Conservation (phyloP, 164 flowering plant species). For the Berberis vulgaris region DNA sequence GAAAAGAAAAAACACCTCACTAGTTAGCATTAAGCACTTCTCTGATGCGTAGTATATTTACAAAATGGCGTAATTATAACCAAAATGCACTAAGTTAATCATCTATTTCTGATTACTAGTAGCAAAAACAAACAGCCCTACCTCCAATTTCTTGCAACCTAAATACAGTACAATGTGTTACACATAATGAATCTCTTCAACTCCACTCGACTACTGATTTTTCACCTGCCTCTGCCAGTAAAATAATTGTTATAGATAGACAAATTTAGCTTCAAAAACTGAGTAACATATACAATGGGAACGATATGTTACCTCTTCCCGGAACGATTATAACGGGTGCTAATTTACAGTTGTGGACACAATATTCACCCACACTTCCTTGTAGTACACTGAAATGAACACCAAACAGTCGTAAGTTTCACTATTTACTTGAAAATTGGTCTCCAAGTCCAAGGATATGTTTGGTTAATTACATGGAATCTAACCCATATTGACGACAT, state of each 20-base stretch:
- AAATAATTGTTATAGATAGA: not conserved
- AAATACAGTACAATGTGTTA: not conserved
- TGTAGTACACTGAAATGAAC: conserved; percentile 53
- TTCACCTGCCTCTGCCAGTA: conserved; percentile 37
- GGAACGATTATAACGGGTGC: conserved; percentile 84
- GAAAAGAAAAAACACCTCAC: too few species aligned
- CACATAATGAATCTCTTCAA: not conserved
- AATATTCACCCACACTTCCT: conserved; percentile 82
- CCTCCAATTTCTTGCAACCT: not conserved
- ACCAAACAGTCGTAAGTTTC: not conserved
- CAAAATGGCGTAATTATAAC: too few species aligned
- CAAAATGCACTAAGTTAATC: too few species aligned
- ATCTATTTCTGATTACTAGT: too few species aligned
- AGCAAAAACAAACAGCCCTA: too few species aligned
- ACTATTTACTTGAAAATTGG: not conserved
- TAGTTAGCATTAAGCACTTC: too few species aligned
- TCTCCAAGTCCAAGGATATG: too few species aligned
- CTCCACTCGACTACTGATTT: conserved; percentile 13
- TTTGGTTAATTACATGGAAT: too few species aligned
- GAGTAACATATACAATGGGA: not conserved
- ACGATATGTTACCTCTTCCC: conserved; percentile 48
- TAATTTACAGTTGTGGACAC: conserved; percentile 77
- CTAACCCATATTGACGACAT: too few species aligned
- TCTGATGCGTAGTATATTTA: too few species aligned
- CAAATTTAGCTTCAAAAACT: not conserved